A percentile compares a stretch with the other conserved stretches of the same genome.
These are phyloP conservation scores for Pyrenophora teres DNA, from an alignment of 2,329 filamentous ascomycete genomes.

Conservation along the genomic window DNA sequence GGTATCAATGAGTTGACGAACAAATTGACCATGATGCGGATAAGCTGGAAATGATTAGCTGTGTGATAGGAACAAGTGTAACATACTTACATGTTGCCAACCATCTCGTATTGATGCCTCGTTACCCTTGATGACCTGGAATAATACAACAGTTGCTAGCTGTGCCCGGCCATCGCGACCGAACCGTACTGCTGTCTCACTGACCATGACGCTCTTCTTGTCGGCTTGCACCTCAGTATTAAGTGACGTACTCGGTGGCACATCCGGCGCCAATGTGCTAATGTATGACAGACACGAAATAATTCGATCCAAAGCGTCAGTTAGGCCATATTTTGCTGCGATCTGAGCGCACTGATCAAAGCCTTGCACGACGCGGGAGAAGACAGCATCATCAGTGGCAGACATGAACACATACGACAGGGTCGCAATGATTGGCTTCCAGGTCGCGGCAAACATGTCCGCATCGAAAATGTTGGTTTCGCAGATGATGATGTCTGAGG, in stretches of 20 bases:
- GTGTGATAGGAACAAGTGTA: background rate
- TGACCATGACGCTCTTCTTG: slow-evolving; percentile 96
- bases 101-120: slow-evolving; percentile 76
- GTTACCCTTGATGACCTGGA: slow-evolving; percentile 85
- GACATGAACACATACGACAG: slow-evolving; percentile 99
- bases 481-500: slow-evolving; percentile 75
- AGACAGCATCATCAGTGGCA: slow-evolving; percentile 94
- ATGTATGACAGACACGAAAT: slow-evolving; percentile 89
- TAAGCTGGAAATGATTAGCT: slow-evolving; percentile 65
- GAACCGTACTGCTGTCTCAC: slow-evolving; percentile 93
- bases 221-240: slow-evolving; percentile 96
- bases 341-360: slow-evolving; percentile 97
- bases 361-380: slow-evolving; percentile 87
- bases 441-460: slow-evolving; percentile 96
- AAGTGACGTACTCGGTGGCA: slow-evolving; percentile 78
- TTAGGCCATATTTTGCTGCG: slow-evolving; percentile 80
- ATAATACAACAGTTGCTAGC: slow-evolving; percentile 91
- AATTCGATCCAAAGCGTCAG: slow-evolving; percentile 89
- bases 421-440: slow-evolving; percentile 92
- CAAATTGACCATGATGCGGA: slow-evolving; percentile 91
- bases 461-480: slow-evolving; percentile 95
- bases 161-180: slow-evolving; percentile 93
- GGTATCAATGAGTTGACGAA: slow-evolving; percentile 95
- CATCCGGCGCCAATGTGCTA: slow-evolving; percentile 79
- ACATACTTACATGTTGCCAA: slow-evolving; percentile 72